Conservation (phyloP, 2,329 filamentous ascomycete species). For the Alternaria sp. region DNA sequence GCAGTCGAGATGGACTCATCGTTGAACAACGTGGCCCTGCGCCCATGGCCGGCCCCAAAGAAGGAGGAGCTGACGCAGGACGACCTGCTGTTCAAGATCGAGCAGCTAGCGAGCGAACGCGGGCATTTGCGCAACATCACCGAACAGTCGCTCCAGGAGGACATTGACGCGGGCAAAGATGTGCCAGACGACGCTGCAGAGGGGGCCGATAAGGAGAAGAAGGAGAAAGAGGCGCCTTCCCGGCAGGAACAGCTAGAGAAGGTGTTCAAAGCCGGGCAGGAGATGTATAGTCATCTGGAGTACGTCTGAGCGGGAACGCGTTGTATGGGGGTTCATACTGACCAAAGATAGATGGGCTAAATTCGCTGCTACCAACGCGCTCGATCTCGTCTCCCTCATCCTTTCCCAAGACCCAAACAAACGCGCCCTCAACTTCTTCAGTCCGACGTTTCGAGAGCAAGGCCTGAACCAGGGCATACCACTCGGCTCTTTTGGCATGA, state of each 20-base stretch:
- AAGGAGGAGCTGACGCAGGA: slow-evolving; percentile 58
- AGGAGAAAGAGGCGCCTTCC: slow-evolving; percentile 46
- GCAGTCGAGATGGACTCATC: slow-evolving; percentile 34
- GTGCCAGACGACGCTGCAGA: slow-evolving; percentile 49
- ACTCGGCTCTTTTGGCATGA: slow-evolving; percentile 38
- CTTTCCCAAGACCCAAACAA: slow-evolving; percentile 40
- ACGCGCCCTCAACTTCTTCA: slow-evolving; percentile 34
- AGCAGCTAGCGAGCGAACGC: slow-evolving; percentile 77
- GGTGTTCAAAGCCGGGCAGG: slow-evolving; percentile 46
- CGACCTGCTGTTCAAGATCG: slow-evolving; percentile 72
- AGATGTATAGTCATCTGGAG: slow-evolving; percentile 52
- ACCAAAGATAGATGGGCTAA: slow-evolving; percentile 33
- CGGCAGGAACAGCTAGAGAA: slow-evolving; percentile 47
- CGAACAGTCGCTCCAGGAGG: slow-evolving; percentile 72
- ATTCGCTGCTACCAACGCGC: slow-evolving; percentile 39
- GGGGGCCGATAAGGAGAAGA: slow-evolving; percentile 52
- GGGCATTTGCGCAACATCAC: slow-evolving; percentile 83
- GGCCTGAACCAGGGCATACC: slow-evolving; percentile 45
- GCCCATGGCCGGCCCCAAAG: slow-evolving; percentile 64
- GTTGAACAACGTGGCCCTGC: slow-evolving; percentile 61
- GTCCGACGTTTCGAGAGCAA: slow-evolving; percentile 31
- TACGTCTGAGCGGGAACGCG: slow-evolving; percentile 57
- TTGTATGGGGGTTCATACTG: slow-evolving; percentile 43
- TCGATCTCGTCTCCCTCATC: slow-evolving; percentile 42
- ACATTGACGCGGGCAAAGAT: slow-evolving; percentile 61